phyloP scores from a whole-genome alignment of 2,329 filamentous ascomycete genomes.

The Monilinia laxa region DNA sequence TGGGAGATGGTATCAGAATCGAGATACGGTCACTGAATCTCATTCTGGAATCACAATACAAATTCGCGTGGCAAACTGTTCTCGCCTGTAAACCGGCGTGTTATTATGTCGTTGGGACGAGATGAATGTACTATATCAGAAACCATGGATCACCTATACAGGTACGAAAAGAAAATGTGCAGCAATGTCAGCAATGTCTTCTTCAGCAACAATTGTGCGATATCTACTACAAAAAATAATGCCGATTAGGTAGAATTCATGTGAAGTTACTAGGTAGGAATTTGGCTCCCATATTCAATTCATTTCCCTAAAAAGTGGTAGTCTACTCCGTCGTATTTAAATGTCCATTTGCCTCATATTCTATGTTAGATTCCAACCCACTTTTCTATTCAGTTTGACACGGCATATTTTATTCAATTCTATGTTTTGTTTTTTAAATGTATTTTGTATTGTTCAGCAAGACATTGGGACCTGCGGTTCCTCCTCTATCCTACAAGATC shows the following conservation, averaged over 20 bases:
- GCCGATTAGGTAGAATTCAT: background rate
- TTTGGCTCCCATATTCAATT: background rate
- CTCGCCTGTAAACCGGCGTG: background rate
- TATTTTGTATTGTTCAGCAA: conserved; percentile 16
- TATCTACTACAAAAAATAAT: background rate
- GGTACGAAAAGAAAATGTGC: conserved; percentile 1
- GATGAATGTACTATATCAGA: conserved; percentile 22
- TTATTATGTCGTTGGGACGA: conserved; percentile 1
- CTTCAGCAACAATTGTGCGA: background rate
- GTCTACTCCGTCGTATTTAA: background rate
- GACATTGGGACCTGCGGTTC: conserved; percentile 5
- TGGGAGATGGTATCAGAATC: background rate
- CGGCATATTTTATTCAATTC: background rate
- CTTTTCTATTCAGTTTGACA: background rate
- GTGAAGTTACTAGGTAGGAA: conserved; percentile 12
- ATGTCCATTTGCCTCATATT: background rate
- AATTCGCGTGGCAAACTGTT: conserved; percentile 1
- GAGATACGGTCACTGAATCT: background rate
- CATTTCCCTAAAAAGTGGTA: background rate
- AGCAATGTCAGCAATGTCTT: background rate
- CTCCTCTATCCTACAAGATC: conserved; percentile 16
- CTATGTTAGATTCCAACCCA: background rate
- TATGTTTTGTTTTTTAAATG: background rate
- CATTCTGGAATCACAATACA: conserved; percentile 2
- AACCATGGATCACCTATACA: background rate